phyloP scores from a whole-genome alignment of 139 green algal genomes.

The Klebsormidium nitens region DNA sequence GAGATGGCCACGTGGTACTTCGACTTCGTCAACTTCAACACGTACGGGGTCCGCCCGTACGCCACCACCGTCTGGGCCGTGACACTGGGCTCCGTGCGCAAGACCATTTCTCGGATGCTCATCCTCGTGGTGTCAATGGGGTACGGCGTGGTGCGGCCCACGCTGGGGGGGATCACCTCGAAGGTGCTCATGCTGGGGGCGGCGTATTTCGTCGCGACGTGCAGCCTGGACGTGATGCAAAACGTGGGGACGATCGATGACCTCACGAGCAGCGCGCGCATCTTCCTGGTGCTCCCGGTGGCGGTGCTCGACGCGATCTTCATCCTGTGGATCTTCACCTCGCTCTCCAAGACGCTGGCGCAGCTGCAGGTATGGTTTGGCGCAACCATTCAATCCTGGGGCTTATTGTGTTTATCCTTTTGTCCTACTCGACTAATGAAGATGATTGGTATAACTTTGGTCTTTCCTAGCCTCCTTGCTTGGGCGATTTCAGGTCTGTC shows the following conservation, averaged over 20 bases:
- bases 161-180: conserved; percentile 48
- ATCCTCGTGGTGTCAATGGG: conserved; percentile 63
- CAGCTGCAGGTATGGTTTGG: conserved; percentile 43
- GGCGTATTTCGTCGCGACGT: conserved; percentile 47
- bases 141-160: conserved; percentile 60
- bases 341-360: conserved; percentile 55
- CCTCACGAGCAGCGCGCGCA: conserved; percentile 35
- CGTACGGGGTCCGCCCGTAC: conserved; percentile 48
- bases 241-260: conserved; percentile 67
- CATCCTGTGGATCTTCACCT: conserved; percentile 67
- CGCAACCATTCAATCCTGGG: not conserved
- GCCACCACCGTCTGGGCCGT: conserved; percentile 55
- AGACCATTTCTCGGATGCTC: conserved; percentile 52
- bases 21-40: conserved; percentile 70
- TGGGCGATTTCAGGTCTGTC: no score
- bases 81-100: conserved; percentile 51
- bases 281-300: conserved; percentile 59
- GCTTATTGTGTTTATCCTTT: not conserved
- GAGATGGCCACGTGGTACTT: conserved; percentile 66
- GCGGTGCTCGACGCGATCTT: conserved; percentile 59
- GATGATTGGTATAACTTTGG: no score
- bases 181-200: conserved; percentile 49
- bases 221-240: conserved; percentile 47
- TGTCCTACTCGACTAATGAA: no score
- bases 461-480: no score